Conservation (phyloP, 257 asterid genomes). For the Paulownia fortunei region DNA sequence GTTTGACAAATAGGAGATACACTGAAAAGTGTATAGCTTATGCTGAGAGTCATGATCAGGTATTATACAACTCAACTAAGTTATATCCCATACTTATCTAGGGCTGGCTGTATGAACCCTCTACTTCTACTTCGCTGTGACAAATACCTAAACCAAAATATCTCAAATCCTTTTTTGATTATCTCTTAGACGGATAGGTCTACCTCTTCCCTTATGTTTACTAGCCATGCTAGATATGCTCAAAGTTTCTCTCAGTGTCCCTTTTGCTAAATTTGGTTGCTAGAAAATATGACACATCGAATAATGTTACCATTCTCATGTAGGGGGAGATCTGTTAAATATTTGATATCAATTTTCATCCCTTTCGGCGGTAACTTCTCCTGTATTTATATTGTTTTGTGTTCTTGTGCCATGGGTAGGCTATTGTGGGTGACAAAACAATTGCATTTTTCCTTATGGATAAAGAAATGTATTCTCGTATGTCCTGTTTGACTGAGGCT, state of each 20-base stretch:
- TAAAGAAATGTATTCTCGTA: conserved; percentile 91
- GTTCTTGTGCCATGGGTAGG: conserved; percentile 51
- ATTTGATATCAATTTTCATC: conserved; percentile 12
- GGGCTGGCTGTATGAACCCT: conserved; percentile 10
- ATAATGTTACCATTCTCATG: not conserved
- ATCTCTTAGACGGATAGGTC: not conserved
- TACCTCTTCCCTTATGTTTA: not conserved
- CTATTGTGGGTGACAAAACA: conserved; percentile 97
- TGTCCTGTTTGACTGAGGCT: conserved; percentile 86
- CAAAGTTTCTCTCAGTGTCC: not conserved
- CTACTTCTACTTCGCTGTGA: conserved; percentile 4
- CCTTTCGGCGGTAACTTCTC: conserved; percentile 13
- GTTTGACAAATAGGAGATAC: conserved; percentile 91
- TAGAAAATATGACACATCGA: not conserved
- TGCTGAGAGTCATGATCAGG: conserved; percentile 99
- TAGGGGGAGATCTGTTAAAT: not conserved
- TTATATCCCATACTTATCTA: not conserved
- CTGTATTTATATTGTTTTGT: conserved; percentile 24
- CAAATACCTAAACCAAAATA: not conserved
- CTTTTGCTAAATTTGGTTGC: not conserved
- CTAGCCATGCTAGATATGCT: conserved; percentile 18
- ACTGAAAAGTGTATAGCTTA: conserved; percentile 93
- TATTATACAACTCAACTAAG: conserved; percentile 32
- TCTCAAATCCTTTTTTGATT: not conserved
- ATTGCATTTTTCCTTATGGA: conserved; percentile 91